Evolutionary conservation across 129 eudicot genomes (phyloP).

Genomic region (Solidago caesia): DNA sequence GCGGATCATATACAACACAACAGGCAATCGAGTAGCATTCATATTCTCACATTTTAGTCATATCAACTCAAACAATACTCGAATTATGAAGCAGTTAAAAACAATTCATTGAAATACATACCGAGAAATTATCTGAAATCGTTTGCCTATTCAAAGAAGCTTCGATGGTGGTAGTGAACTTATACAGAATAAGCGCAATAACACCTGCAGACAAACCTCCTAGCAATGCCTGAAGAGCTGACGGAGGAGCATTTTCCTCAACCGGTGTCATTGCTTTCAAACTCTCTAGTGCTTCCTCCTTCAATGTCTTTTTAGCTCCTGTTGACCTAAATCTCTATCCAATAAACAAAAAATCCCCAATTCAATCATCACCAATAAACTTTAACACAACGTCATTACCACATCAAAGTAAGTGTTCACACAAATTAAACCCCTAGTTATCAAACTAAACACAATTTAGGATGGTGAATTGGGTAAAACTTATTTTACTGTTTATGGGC

Average conservation of each 20-base stretch:
- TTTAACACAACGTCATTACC: background rate
- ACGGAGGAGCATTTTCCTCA: constrained; percentile 55
- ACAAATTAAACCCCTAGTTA: background rate
- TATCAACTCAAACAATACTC: constrained; percentile 8
- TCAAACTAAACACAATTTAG: background rate
- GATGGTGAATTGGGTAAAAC: background rate
- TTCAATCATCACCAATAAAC: background rate
- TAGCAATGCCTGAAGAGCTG: constrained; percentile 74
- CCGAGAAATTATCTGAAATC: constrained; percentile 79
- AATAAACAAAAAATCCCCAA: constrained; percentile 16
- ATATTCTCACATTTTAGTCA: background rate
- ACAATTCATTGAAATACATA: constrained; percentile 31
- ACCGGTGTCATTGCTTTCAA: constrained; percentile 71
- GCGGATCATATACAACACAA: background rate
- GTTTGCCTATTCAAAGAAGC: constrained; percentile 82
- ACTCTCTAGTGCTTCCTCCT: constrained; percentile 88
- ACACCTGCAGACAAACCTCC: constrained; percentile 90
- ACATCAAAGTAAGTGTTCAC: background rate
- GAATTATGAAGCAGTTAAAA: background rate
- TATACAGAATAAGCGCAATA: constrained; percentile 81
- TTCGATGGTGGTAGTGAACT: constrained; percentile 79
- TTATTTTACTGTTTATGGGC: background rate
- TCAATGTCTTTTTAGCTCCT: constrained; percentile 68
- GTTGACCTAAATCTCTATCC: constrained; percentile 81
- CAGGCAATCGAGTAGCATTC: constrained; percentile 9